Evolutionary conservation across 2,329 filamentous ascomycete genomes (phyloP).

Genomic region (Lecanicillium sp.): DNA sequence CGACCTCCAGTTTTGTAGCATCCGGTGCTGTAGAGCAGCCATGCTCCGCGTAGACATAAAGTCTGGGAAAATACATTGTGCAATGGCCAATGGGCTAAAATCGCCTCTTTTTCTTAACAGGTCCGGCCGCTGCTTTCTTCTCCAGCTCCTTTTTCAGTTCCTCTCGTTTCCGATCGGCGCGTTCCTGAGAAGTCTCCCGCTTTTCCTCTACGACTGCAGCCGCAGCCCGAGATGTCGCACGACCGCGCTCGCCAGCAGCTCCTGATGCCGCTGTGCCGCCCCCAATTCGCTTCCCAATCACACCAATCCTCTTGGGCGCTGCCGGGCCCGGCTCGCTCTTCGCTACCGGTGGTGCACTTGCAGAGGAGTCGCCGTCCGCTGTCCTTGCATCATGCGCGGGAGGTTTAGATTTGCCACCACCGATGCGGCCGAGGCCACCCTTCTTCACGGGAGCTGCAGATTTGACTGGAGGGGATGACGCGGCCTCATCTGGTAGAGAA

Average conservation of each 20-base stretch:
- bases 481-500: slow-evolving; percentile 17
- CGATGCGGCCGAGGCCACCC: slow-evolving; percentile 36
- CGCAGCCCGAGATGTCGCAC: slow-evolving; percentile 16
- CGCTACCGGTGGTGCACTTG: slow-evolving; percentile 14
- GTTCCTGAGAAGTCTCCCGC: slow-evolving; percentile 39
- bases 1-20: no score
- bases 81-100: slow-evolving; percentile 32
- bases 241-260: slow-evolving; percentile 16
- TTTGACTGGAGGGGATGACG: slow-evolving; percentile 17
- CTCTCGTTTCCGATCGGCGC: slow-evolving; percentile 44
- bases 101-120: slow-evolving; percentile 50
- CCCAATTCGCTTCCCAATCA: slow-evolving; percentile 28
- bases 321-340: slow-evolving; percentile 11
- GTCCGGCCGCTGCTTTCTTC: slow-evolving; percentile 42
- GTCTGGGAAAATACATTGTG: not conserved
- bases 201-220: slow-evolving; percentile 21
- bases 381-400: slow-evolving; percentile 17
- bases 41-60: no score
- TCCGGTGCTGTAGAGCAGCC: no score
- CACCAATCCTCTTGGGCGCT: slow-evolving; percentile 24
- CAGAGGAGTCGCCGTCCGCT: slow-evolving; percentile 8
- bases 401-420: slow-evolving; percentile 22
- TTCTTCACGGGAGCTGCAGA: slow-evolving; percentile 20
- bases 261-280: slow-evolving; percentile 3
- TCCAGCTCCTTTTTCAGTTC: slow-evolving; percentile 51